Evolutionary conservation across 495 filamentous ascomycete species (phyloP), one percentile per base, ranked within the genome.

Genomic region (Penicillium mononematosum): DNA sequence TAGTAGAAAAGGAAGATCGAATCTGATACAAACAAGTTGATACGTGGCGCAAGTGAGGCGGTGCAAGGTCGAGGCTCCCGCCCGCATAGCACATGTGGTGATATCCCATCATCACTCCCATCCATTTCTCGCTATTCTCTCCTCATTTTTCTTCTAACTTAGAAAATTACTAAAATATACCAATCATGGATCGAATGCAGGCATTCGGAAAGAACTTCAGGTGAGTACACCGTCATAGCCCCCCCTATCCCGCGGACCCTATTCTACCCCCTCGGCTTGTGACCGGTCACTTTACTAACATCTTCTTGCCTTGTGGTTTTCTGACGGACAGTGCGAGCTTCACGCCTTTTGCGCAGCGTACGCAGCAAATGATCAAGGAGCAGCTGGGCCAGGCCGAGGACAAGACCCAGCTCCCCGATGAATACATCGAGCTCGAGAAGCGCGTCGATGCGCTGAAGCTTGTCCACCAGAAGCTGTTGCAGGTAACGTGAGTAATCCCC

Each of bases 371-470:
- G 79, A 88, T 96, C 71, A 95, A 93, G 76, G 94, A 98, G 76
- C 92, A 96, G 74, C 81, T 97, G 46, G 94, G 94, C 53, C 92
- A 96, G 68, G 91, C 86, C 52, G 94, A 96, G 59, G 94, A 98
- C 71, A 95, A 94, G 89, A 98, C 94, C 56, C 86, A 98, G 75
- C 91, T 98, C 27, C 95, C 95, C 17, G 86, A 92, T 65, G 95
- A 98, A 70, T 98, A 98, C 73, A 88, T 97, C 67, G 92, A 98
- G 75, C 89, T 98, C 50, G 94, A 98, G 85, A 97, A 96, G 81
- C 86, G 95, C 60, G 91, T 98, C 70, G 94, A 98, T 85, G 94
- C 94, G 58, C 80, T 98, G 68, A 98, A 96, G 82, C 87, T 89
- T 65, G 93, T 94, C 39, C 94, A 98, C 70, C 91, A 96, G 78